These are phyloP conservation scores for Ascochyta lentis DNA, from an alignment of 2,329 filamentous ascomycete genomes.

Conservation along the genomic window DNA sequence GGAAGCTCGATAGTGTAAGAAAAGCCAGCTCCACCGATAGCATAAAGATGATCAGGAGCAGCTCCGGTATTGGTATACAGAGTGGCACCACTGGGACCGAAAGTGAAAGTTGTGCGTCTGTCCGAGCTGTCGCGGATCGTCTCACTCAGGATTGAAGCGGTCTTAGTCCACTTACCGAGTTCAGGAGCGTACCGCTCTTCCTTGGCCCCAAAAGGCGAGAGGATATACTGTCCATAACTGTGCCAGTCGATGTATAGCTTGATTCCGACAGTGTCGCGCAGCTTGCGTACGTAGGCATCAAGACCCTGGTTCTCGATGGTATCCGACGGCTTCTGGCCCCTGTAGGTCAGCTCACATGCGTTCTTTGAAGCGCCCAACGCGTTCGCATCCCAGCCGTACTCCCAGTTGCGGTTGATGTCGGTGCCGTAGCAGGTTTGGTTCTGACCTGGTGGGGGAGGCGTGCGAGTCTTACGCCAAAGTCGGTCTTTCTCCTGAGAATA, in stretches of 20 bases:
- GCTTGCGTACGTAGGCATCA: slow-evolving; percentile 52
- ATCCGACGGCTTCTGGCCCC: slow-evolving; percentile 35
- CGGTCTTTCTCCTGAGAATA: slow-evolving; percentile 44
- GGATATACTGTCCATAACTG: slow-evolving; percentile 66
- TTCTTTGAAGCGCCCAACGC: slow-evolving; percentile 37
- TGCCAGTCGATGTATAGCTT: slow-evolving; percentile 70
- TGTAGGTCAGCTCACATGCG: slow-evolving; percentile 42
- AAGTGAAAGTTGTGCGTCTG: slow-evolving; percentile 46
- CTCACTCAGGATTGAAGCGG: slow-evolving; percentile 56
- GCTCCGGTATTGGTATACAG: slow-evolving; percentile 62
- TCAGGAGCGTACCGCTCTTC: slow-evolving; percentile 58
- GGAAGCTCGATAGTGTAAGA: slow-evolving; percentile 57
- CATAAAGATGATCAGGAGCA: slow-evolving; percentile 53
- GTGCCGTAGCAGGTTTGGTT: slow-evolving; percentile 41
- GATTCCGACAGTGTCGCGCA: slow-evolving; percentile 57
- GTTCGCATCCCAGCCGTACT: slow-evolving; percentile 38
- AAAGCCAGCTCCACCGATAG: slow-evolving; percentile 50
- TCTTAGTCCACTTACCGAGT: slow-evolving; percentile 56
- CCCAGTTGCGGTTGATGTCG: slow-evolving; percentile 47
- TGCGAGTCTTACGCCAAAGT: slow-evolving; percentile 46
- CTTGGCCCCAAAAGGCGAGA: slow-evolving; percentile 64
- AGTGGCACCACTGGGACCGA: slow-evolving; percentile 62
- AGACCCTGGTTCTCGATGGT: slow-evolving; percentile 48
- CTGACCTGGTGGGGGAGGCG: slow-evolving; percentile 30
- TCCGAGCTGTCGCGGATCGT: slow-evolving; percentile 57